phyloP scores from a whole-genome alignment of 2,329 filamentous ascomycete genomes.

The Polychaeton citri region DNA sequence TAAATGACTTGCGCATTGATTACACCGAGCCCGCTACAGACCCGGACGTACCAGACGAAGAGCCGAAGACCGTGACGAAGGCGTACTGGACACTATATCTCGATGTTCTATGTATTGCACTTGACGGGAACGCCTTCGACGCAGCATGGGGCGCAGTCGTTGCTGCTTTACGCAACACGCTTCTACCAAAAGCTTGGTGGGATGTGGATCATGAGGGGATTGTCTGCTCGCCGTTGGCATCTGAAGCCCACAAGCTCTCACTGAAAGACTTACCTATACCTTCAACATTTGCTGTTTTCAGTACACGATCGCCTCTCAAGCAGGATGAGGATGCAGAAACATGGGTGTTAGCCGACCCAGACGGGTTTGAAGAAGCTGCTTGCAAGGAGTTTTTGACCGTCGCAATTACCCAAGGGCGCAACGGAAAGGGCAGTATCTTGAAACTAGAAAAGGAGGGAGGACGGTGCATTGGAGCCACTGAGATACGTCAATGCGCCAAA shows the following conservation, averaged over 20 bases:
- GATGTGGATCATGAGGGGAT: slow-evolving; percentile 69
- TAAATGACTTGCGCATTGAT: slow-evolving; percentile 56
- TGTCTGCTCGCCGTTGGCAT: slow-evolving; percentile 53
- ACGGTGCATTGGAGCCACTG: slow-evolving; percentile 49
- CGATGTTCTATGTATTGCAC: slow-evolving; percentile 84
- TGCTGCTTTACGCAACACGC: slow-evolving; percentile 66
- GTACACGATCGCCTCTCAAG: slow-evolving; percentile 38
- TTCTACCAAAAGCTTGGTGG: slow-evolving; percentile 67
- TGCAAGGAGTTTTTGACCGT: slow-evolving; percentile 75
- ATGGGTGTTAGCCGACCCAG: slow-evolving; percentile 79
- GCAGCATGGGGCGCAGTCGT: slow-evolving; percentile 76
- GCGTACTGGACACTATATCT: slow-evolving; percentile 95
- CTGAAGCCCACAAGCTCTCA: slow-evolving; percentile 41
- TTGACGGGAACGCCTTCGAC: slow-evolving; percentile 86
- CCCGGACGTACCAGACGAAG: slow-evolving; percentile 30
- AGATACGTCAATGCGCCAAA: slow-evolving; percentile 46
- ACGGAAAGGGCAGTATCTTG: slow-evolving; percentile 44
- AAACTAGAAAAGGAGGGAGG: slow-evolving; percentile 78
- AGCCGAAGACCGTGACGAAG: slow-evolving; percentile 43
- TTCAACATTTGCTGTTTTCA: slow-evolving; percentile 67
- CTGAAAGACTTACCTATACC: slow-evolving; percentile 59
- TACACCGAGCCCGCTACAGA: slow-evolving; percentile 33
- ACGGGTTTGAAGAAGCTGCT: slow-evolving; percentile 75
- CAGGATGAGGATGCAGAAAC: slow-evolving; percentile 25
- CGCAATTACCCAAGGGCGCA: slow-evolving; percentile 47